Percentiles rank a stretch among this genome's conserved stretches.
phyloP scores from a whole-genome alignment of 2,329 filamentous ascomycete species.

The Aspergillus flavus region DNA sequence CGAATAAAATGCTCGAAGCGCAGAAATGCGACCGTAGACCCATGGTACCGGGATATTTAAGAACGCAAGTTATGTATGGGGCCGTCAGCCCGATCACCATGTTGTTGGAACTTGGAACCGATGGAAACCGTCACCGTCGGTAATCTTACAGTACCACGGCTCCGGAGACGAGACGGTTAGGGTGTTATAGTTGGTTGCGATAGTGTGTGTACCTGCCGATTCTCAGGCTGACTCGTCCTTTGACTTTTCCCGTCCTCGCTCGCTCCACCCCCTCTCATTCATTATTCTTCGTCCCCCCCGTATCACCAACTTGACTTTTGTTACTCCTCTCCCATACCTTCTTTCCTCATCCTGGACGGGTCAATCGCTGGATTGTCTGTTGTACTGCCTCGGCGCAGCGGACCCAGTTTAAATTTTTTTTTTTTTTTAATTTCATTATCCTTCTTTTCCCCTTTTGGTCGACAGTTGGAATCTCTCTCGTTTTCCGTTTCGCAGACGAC shows the following conservation, averaged over 20 bases:
- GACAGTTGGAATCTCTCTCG: not conserved
- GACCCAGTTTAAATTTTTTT: not conserved
- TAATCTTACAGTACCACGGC: slow-evolving; percentile 7
- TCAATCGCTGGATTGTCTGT: slow-evolving; percentile 3
- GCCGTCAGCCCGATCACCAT: not conserved
- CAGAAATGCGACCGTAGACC: not conserved
- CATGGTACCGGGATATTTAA: not conserved
- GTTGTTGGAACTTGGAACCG: not conserved
- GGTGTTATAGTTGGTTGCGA: slow-evolving; percentile 1
- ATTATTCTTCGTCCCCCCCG: not conserved
- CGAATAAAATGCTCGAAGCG: not conserved
- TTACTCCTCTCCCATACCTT: not conserved
- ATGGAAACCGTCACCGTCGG: not conserved
- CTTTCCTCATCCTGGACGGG: not conserved
- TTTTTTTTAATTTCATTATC: not conserved
- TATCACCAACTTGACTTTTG: slow-evolving; percentile 2
- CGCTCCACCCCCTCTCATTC: slow-evolving; percentile 3
- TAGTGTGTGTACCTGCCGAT: slow-evolving; percentile 15
- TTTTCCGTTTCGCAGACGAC: not conserved
- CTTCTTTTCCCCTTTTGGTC: not conserved
- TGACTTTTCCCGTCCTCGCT: slow-evolving; percentile 11
- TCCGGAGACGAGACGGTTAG: slow-evolving; percentile 1
- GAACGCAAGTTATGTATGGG: not conserved
- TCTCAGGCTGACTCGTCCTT: slow-evolving; percentile 8
- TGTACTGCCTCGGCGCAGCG: not conserved